Evolutionary conservation across 257 asterid genomes (phyloP).

Genomic region (Ehretia macrophylla): DNA sequence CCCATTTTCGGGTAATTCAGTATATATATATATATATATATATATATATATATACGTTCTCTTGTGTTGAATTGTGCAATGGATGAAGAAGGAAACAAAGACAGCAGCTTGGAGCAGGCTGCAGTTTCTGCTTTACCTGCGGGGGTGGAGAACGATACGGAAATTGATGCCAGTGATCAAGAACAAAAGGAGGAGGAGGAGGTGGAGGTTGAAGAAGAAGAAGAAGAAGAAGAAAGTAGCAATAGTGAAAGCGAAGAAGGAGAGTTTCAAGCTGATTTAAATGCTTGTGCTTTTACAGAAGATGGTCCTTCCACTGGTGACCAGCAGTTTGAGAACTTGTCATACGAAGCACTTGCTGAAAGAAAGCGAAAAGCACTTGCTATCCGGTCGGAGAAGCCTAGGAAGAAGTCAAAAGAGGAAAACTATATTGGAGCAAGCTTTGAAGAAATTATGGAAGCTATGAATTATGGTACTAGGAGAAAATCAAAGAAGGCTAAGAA

Average conservation of each 20-base stretch:
- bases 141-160: not conserved
- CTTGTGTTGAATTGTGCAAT: not conserved
- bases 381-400: not conserved
- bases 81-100: not conserved
- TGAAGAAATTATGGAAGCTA: conserved; percentile 14
- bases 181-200: not conserved
- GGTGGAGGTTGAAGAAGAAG: conserved; percentile 1
- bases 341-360: conserved; percentile 8
- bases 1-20: no score
- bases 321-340: no score
- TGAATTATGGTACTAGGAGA: no score
- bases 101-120: not conserved
- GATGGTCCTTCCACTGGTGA: not conserved
- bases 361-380: conserved; percentile 3
- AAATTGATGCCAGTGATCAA: conserved; percentile 2
- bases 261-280: no score
- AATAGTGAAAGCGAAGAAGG: no score
- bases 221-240: not conserved
- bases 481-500: not conserved
- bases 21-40: no score
- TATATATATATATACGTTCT: not conserved
- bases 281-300: not conserved
- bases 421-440: not conserved
- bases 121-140: not conserved
- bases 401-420: not conserved